Base-by-base conservation (phyloP, 768 basidiomycete genomes). In the Cystofilobasidium macerans region DNA sequence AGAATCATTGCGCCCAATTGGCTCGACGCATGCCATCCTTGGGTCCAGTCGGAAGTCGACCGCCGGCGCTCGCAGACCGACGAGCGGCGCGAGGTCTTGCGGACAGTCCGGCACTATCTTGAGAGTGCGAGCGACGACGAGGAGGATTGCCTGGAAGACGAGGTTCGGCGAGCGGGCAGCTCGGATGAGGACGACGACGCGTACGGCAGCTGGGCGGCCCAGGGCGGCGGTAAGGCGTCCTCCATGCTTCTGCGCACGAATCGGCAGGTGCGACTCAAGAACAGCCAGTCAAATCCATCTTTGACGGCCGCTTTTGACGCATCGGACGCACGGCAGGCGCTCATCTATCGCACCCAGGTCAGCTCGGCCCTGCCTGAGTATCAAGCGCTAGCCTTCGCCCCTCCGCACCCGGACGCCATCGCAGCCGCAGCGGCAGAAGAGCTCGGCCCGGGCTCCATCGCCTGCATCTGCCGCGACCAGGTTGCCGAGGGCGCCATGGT, bases 301-400 rank as follows among this genome's bases (percentile, higher is more conserved):
- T 8, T 54, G 28, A 5, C 51, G 26, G 14, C 18, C 28, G 51
- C 36, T 26, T 66, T 66, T n/a, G 65, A 66, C 42, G 47, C 65
- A 14, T 60, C 58, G 16, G 65, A 66, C 53, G 65, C 65, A 24
- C 65, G 65, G 26, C 58, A 66, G 28, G 65, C 59, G 1, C 57
- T 66, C 35, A 30, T 66, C 28, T 42, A 59, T 38, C 51, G 30
- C 51, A 54, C 51, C 14, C 51, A 54, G 28, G 26, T 16, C 51
- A 30, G 28, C 18, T 13, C 42, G 42, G 16, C 42, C 42, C 42
- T 16, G 16, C 16, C 42, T 4, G 42, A 13, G 42, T 42, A n/a
- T 42, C 42, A 20, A 42, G 42, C 42, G 22, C 42, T 8, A 40
- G 8, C 16, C 16, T 7, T 54, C 11, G 14, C 51, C 28, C 30